Evolutionary conservation across 805 yeast species (phyloP).

Genomic region (Nakazawaea molendinolei): DNA sequence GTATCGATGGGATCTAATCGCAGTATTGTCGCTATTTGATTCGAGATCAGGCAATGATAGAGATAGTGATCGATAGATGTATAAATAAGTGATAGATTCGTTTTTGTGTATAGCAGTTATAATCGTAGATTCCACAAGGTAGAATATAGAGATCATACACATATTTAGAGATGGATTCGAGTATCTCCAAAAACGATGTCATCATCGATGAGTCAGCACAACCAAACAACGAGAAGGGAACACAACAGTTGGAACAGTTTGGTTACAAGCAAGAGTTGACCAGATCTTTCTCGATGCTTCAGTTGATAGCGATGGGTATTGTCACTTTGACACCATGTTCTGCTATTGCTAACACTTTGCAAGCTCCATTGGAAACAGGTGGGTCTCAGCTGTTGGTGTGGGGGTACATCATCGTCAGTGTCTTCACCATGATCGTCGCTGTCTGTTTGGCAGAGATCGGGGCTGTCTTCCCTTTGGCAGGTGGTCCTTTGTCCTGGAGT

Average conservation of each 20-base stretch:
- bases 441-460: slow-evolving; percentile 25
- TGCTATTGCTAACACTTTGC: slow-evolving; percentile 20
- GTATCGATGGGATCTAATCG: too few species aligned
- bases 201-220: background rate
- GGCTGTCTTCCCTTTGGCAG: slow-evolving; percentile 27
- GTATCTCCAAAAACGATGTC: background rate
- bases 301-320: slow-evolving; percentile 20
- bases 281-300: slow-evolving; percentile 18
- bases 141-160: background rate
- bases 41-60: too few species aligned
- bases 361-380: slow-evolving; percentile 18
- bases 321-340: slow-evolving; percentile 20
- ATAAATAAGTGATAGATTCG: too few species aligned
- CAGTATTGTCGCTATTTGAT: too few species aligned
- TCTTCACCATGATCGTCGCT: slow-evolving; percentile 20
- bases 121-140: too few species aligned
- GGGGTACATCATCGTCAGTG: slow-evolving; percentile 21
- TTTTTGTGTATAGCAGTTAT: too few species aligned
- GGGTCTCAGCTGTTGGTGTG: slow-evolving; percentile 22
- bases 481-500: slow-evolving; percentile 30
- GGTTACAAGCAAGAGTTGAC: slow-evolving; percentile 22
- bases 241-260: slow-evolving; percentile 15
- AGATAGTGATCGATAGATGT: too few species aligned
- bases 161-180: background rate
- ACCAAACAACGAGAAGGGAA: background rate